These are phyloP conservation scores for Colletotrichum musicola DNA, from an alignment of 2,329 filamentous ascomycete species.

Conservation along the genomic window DNA sequence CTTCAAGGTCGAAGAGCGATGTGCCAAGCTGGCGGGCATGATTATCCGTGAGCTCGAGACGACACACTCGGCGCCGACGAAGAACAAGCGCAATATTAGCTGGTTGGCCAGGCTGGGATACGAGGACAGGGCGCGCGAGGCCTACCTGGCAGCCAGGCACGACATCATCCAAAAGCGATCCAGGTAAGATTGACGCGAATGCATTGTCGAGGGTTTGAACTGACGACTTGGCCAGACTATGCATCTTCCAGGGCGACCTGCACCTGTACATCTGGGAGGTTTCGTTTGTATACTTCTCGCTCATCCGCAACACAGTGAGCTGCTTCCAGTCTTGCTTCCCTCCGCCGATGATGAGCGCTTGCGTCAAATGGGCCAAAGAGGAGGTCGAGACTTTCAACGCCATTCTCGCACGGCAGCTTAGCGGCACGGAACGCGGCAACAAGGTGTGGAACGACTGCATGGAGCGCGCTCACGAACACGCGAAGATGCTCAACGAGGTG, in stretches of 20 bases:
- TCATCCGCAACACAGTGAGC: slow-evolving; percentile 92
- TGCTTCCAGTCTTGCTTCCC: slow-evolving; percentile 92
- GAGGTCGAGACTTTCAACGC: slow-evolving; percentile 92
- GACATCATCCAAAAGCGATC: slow-evolving; percentile 84
- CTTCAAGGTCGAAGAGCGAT: slow-evolving; percentile 89
- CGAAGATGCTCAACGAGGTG: slow-evolving; percentile 83
- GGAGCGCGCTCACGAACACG: slow-evolving; percentile 83
- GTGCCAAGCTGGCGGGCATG: slow-evolving; percentile 79
- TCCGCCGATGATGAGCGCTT: slow-evolving; percentile 88
- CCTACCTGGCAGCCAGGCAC: slow-evolving; percentile 84
- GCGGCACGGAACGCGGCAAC: slow-evolving; percentile 83
- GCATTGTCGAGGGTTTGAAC: background rate
- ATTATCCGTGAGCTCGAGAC: slow-evolving; percentile 83
- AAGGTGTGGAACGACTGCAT: slow-evolving; percentile 87
- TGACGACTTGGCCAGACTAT: slow-evolving; percentile 71
- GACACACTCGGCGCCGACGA: slow-evolving; percentile 80
- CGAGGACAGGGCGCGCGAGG: slow-evolving; percentile 88
- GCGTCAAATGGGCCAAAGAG: slow-evolving; percentile 98
- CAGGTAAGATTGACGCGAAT: slow-evolving; percentile 67
- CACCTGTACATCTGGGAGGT: slow-evolving; percentile 95
- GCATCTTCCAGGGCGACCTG: slow-evolving; percentile 94
- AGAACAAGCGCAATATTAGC: slow-evolving; percentile 83
- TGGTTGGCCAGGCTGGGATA: slow-evolving; percentile 91
- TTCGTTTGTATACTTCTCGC: slow-evolving; percentile 94
- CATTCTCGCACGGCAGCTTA: slow-evolving; percentile 85